Percentiles rank a stretch among this genome's conserved stretches.
Conservation (phyloP, 148 eudicot genomes). For the Fagopyrum homotropicum region DNA sequence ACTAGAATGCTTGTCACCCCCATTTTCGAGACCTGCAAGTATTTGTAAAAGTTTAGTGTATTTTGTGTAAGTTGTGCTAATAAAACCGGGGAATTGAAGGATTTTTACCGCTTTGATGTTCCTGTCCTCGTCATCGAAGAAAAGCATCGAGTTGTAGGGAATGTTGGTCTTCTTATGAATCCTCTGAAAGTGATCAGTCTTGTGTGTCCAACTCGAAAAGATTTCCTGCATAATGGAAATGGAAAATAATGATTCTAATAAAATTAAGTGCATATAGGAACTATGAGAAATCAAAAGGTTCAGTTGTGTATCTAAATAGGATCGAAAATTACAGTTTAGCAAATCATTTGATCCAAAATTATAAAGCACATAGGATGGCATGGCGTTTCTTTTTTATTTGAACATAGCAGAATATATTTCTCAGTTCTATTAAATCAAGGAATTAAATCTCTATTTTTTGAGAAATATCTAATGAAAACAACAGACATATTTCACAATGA, state of each 20-base stretch:
- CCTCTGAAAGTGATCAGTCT: conserved; percentile 91
- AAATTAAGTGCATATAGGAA: neutral
- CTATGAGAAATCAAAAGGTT: neutral
- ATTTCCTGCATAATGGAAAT: conserved; percentile 52
- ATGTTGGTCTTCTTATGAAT: conserved; percentile 65
- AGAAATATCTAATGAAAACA: neutral
- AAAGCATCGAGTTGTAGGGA: conserved; percentile 83
- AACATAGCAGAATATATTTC: neutral
- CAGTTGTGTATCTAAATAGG: neutral
- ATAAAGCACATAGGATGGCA: neutral
- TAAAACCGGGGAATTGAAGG: neutral
- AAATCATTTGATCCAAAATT: neutral
- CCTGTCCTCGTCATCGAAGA: conserved; percentile 90
- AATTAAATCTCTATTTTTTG: neutral
- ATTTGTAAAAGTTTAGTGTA: neutral
- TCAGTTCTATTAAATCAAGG: neutral
- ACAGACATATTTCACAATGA: neutral
- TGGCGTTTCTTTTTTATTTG: neutral
- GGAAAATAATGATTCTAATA: neutral
- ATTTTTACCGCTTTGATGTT: conserved; percentile 61
- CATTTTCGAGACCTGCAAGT: conserved; percentile 50
- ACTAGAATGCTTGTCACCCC: conserved; percentile 82
- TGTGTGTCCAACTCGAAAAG: conserved; percentile 90
- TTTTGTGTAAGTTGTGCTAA: neutral
- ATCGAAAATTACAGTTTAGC: neutral